phyloP scores from a whole-genome alignment of 345 rosid species.

The Corymbia maculata region DNA sequence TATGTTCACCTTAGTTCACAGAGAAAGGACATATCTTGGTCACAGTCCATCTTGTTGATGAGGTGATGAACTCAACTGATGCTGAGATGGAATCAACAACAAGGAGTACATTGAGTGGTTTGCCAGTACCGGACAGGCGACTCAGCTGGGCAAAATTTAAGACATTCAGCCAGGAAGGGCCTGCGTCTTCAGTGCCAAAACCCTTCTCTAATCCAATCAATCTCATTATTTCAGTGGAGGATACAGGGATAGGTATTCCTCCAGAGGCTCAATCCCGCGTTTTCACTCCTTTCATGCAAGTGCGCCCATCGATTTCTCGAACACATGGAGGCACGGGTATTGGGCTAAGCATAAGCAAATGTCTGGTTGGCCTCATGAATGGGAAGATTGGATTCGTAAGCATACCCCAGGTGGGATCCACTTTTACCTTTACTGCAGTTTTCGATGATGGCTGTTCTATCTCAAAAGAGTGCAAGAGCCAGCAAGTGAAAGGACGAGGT shows the following conservation, averaged over 20 bases:
- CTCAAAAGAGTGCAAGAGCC: slow-evolving; percentile 30
- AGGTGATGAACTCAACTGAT: slow-evolving; percentile 39
- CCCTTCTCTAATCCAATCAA: slow-evolving; percentile 37
- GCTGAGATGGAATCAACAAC: slow-evolving; percentile 43
- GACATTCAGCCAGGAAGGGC: slow-evolving; percentile 39
- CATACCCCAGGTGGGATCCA: slow-evolving; percentile 69
- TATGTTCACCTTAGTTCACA: slow-evolving; percentile 52
- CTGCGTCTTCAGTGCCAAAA: slow-evolving; percentile 7
- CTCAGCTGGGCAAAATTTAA: slow-evolving; percentile 68
- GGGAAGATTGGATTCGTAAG: slow-evolving; percentile 91
- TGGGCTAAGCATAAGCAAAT: slow-evolving; percentile 96
- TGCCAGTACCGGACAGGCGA: slow-evolving; percentile 64
- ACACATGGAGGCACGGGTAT: slow-evolving; percentile 94
- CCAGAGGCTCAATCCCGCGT: slow-evolving; percentile 75
- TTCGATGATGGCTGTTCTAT: slow-evolving; percentile 38
- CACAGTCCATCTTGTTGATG: slow-evolving; percentile 80
- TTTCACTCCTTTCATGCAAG: slow-evolving; percentile 96
- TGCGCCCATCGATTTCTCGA: slow-evolving; percentile 80
- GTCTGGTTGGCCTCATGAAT: slow-evolving; percentile 80
- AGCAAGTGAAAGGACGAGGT: slow-evolving; percentile 29
- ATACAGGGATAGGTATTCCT: slow-evolving; percentile 94
- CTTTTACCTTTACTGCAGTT: slow-evolving; percentile 87
- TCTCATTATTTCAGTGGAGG: slow-evolving; percentile 86
- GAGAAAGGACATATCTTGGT: slow-evolving; percentile 86
- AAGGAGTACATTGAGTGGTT: slow-evolving; percentile 69